Evolutionary conservation across 1,139 yeast genomes (phyloP).

Genomic region (Yamadazyma dendronema): DNA sequence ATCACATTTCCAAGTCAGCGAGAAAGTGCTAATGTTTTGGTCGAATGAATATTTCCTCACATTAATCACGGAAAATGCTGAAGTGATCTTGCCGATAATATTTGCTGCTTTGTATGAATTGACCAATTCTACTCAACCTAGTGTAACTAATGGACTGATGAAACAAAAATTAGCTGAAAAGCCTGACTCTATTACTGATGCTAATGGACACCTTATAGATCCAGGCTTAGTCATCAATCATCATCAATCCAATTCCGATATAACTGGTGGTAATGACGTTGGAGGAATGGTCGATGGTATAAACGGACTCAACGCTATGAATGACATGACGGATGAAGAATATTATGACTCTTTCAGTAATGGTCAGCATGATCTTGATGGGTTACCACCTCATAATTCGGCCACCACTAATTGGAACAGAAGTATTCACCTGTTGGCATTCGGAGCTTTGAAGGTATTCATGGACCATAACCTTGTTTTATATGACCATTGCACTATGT

Average conservation of each 20-base stretch:
- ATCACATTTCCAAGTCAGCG: conserved; percentile 96
- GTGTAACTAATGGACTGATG: conserved; percentile 48
- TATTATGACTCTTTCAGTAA: conserved; percentile 45
- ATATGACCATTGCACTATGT: conserved; percentile 87
- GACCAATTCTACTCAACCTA: conserved; percentile 53
- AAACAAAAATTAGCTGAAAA: conserved; percentile 43
- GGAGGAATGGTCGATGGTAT: conserved; percentile 8
- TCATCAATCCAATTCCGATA: conserved; percentile 6
- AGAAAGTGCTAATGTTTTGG: conserved; percentile 92
- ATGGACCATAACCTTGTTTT: conserved; percentile 91
- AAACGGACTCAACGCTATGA: conserved; percentile 25
- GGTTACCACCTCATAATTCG: conserved; percentile 43
- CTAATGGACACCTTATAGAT: conserved; percentile 47
- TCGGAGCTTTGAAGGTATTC: conserved; percentile 85
- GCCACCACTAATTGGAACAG: conserved; percentile 77
- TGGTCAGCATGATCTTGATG: conserved; percentile 33
- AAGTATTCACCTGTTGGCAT: conserved; percentile 87
- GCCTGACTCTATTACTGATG: conserved; percentile 43
- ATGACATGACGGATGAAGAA: conserved; percentile 44
- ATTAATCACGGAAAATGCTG: conserved; percentile 86
- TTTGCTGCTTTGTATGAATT: conserved; percentile 89
- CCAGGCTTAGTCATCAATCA: conserved; percentile 28
- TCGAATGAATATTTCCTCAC: conserved; percentile 91
- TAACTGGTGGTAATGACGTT: conserved; percentile 2
- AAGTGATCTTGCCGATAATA: conserved; percentile 86